Evolutionary conservation across 352 stramenopile species (phyloP).

Genomic region (Peronospora tabacina): DNA sequence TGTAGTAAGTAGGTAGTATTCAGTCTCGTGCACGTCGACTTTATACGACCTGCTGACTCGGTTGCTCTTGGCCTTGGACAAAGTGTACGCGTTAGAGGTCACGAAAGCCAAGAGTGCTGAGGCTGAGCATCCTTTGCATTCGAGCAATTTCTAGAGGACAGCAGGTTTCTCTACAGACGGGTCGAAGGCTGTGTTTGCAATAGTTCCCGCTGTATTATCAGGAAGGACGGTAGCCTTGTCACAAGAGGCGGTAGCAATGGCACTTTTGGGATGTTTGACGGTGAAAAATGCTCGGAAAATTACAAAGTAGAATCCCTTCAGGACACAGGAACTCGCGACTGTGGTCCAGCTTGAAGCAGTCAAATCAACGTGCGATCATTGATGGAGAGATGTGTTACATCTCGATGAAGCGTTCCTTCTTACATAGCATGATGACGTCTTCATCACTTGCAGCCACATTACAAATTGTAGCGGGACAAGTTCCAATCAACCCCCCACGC

Average conservation of each 20-base stretch:
- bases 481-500: too few relatives aligned
- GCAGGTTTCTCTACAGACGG: slow-evolving; percentile 37
- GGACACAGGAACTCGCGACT: slow-evolving; percentile 1
- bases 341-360: slow-evolving; percentile 1
- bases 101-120: slow-evolving; percentile 12
- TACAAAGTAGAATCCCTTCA: background rate
- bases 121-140: slow-evolving; percentile 2
- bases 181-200: slow-evolving; percentile 26
- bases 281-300: background rate
- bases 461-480: too few relatives aligned
- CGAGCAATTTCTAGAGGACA: slow-evolving; percentile 24
- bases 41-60: too few relatives aligned
- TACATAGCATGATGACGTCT: too few relatives aligned
- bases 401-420: too few relatives aligned
- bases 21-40: too few relatives aligned
- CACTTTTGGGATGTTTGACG: background rate
- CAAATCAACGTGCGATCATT: slow-evolving; percentile 16
- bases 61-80: background rate
- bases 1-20: too few relatives aligned
- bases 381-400: slow-evolving; percentile 13
- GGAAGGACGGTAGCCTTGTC: slow-evolving; percentile 4
- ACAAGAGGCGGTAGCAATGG: background rate
- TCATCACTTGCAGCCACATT: too few relatives aligned
- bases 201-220: slow-evolving; percentile 8
- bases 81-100: slow-evolving; percentile 16